Conservation (phyloP, 495 filamentous ascomycete species). For the Tuber magnatum region DNA sequence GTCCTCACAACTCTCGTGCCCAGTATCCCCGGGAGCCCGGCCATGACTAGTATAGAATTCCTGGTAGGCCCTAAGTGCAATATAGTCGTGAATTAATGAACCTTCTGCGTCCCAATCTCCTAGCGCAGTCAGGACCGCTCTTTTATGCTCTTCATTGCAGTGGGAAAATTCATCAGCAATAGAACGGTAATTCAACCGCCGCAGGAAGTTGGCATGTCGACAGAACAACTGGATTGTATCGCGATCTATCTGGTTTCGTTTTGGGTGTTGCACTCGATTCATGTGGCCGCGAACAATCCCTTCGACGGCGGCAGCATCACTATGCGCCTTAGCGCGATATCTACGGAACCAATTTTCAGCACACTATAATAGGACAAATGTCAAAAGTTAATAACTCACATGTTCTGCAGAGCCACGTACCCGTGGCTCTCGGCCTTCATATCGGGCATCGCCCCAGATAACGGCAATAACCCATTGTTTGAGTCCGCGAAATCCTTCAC, state of each 20-base stretch:
- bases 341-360: conserved; percentile 5
- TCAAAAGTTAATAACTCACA: conserved; percentile 41
- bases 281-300: conserved; percentile 56
- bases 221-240: conserved; percentile 88
- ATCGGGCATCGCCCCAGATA: conserved; percentile 84
- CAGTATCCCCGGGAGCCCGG: conserved; percentile 26
- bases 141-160: conserved; percentile 20
- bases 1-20: conserved; percentile 16
- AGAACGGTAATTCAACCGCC: conserved; percentile 63
- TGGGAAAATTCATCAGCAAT: conserved; percentile 44
- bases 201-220: conserved; percentile 90
- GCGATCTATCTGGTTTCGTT: conserved; percentile 40
- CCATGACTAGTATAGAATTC: conserved; percentile 25
- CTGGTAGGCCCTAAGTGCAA: conserved; percentile 56
- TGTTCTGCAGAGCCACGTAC: conserved; percentile 84
- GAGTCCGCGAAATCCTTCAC: conserved; percentile 64
- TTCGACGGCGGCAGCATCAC: conserved; percentile 71
- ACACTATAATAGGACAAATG: neutral
- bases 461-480: conserved; percentile 53
- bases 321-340: conserved; percentile 81
- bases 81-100: conserved; percentile 53
- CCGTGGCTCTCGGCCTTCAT: conserved; percentile 95
- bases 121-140: conserved; percentile 20
- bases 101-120: conserved; percentile 42
- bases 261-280: conserved; percentile 49